A percentile compares a stretch with the other conserved stretches of the same genome.
These are phyloP conservation scores for Aspergillus aculeatinus DNA, from an alignment of 2,329 filamentous ascomycete species.

Conservation along the genomic window DNA sequence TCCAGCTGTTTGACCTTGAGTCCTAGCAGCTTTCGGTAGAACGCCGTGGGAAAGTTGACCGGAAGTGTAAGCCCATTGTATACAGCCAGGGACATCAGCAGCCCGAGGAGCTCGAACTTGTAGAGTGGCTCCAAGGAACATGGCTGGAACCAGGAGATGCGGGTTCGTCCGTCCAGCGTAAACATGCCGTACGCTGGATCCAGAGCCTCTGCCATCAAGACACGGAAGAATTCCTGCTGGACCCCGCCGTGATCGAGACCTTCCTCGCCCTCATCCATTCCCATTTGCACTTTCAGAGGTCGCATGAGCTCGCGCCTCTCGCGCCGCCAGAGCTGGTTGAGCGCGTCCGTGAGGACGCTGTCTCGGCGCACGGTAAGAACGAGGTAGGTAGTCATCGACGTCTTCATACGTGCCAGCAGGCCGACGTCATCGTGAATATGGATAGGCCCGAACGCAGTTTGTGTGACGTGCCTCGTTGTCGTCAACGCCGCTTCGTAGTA, in stretches of 20 bases:
- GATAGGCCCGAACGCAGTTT: constrained; percentile 46
- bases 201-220: constrained; percentile 77
- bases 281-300: constrained; percentile 84
- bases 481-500: constrained; percentile 67
- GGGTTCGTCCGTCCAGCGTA: constrained; percentile 70
- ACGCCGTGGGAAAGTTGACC: constrained; percentile 78
- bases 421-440: constrained; percentile 58
- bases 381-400: constrained; percentile 68
- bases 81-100: constrained; percentile 83
- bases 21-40: constrained; percentile 78
- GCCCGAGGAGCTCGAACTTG: constrained; percentile 85
- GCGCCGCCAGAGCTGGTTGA: constrained; percentile 86
- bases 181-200: constrained; percentile 76
- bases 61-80: constrained; percentile 93
- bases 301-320: constrained; percentile 78
- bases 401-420: constrained; percentile 63
- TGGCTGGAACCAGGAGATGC: constrained; percentile 85
- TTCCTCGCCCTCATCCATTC: constrained; percentile 78
- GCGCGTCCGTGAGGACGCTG: constrained; percentile 68
- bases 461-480: constrained; percentile 46
- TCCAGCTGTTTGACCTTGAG: constrained; percentile 68
- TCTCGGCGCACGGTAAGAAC: constrained; percentile 68
- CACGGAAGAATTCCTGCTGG: constrained; percentile 91
- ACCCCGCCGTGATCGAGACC: constrained; percentile 93
- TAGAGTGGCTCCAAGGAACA: constrained; percentile 78